Conservation (phyloP, 2,329 filamentous ascomycete genomes). For the Ilyonectria destructans region DNA sequence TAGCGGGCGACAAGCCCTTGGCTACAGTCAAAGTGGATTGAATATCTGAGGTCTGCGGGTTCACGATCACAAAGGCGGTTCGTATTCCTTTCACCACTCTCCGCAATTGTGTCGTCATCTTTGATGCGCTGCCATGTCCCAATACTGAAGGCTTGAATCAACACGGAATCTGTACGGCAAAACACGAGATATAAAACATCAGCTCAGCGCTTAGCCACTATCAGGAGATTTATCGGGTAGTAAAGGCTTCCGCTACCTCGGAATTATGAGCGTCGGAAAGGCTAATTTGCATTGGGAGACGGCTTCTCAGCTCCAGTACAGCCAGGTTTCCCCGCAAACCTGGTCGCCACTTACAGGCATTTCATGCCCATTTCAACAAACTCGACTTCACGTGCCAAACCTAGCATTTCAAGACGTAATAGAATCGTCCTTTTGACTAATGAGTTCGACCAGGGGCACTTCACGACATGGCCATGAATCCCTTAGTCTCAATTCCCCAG, state of each 20-base stretch:
- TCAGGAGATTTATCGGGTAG: slow-evolving; percentile 3
- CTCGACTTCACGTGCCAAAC: slow-evolving; percentile 42
- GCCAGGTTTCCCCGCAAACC: slow-evolving; percentile 51
- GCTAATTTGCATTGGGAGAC: slow-evolving; percentile 18
- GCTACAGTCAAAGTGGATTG: slow-evolving; percentile 12
- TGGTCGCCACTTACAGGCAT: slow-evolving; percentile 28
- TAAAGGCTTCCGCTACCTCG: neutral
- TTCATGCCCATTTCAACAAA: slow-evolving; percentile 32
- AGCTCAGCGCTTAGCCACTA: slow-evolving; percentile 1
- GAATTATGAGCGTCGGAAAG: neutral
- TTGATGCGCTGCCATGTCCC: neutral
- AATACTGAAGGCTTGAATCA: neutral
- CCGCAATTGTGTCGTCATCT: slow-evolving; percentile 24
- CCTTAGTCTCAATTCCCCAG: slow-evolving; percentile 43
- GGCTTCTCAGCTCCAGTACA: slow-evolving; percentile 38
- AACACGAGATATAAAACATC: slow-evolving; percentile 9
- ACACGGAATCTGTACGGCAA: slow-evolving; percentile 2
- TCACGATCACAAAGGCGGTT: slow-evolving; percentile 16
- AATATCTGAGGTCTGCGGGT: slow-evolving; percentile 11
- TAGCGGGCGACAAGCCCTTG: slow-evolving; percentile 10
- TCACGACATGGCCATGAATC: slow-evolving; percentile 34
- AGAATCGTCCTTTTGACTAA: slow-evolving; percentile 47
- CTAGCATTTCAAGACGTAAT: slow-evolving; percentile 48
- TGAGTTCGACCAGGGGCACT: slow-evolving; percentile 34
- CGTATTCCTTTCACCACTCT: slow-evolving; percentile 26